These are phyloP conservation scores for Nicotiana attenuata DNA, from an alignment of 257 asterid genomes.

Conservation along the genomic window DNA sequence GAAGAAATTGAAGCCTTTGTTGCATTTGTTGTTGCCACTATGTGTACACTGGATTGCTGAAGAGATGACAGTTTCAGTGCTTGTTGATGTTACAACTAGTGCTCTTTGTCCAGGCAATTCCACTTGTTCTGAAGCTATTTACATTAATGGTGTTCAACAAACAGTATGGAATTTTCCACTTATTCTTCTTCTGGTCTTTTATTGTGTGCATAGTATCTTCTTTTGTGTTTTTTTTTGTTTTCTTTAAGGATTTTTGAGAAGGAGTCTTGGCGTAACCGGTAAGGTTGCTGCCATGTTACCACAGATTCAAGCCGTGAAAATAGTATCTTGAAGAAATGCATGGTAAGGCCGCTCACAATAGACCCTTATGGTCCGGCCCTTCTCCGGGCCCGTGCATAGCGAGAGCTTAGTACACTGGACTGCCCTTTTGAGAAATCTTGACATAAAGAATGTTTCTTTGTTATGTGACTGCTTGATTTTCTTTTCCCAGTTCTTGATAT, in stretches of 20 bases:
- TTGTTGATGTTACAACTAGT: slow-evolving; percentile 81
- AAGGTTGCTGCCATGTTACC: no score
- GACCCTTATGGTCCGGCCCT: no score
- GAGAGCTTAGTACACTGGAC: no score
- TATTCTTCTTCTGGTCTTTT: background rate
- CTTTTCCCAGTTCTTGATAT: no score
- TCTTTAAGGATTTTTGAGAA: background rate
- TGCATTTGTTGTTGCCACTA: slow-evolving; percentile 62
- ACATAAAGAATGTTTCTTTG: no score
- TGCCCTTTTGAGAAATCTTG: no score
- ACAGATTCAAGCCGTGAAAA: no score
- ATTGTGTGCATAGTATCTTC: background rate
- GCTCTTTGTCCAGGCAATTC: slow-evolving; percentile 69
- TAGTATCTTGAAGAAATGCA: no score
- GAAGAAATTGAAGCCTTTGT: slow-evolving; percentile 49
- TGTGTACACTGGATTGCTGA: slow-evolving; percentile 87
- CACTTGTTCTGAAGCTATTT: slow-evolving; percentile 71
- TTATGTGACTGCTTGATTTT: no score
- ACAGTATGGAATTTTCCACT: slow-evolving; percentile 37
- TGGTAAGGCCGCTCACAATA: no score
- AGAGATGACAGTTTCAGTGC: slow-evolving; percentile 82
- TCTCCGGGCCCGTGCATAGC: no score
- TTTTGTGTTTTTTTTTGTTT: background rate
- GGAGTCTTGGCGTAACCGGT: no score
- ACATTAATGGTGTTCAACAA: slow-evolving; percentile 86